These are phyloP conservation scores for Saccharomycopsis synnaedendra DNA, from an alignment of 805 yeast genomes.

Conservation along the genomic window DNA sequence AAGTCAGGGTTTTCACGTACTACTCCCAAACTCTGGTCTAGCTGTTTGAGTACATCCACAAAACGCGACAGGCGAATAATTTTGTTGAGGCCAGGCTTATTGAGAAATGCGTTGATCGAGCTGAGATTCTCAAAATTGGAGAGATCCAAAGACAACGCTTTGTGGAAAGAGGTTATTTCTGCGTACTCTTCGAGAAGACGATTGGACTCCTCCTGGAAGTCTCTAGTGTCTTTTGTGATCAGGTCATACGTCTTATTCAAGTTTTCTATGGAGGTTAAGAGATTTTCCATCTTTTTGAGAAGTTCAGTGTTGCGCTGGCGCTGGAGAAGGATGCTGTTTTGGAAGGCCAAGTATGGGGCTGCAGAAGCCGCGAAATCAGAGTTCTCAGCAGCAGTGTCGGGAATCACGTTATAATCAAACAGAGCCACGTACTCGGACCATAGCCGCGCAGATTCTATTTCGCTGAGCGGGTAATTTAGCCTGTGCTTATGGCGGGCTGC, in stretches of 20 bases:
- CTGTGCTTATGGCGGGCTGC: background rate
- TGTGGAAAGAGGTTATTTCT: slow-evolving; percentile 29
- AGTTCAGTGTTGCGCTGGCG: slow-evolving; percentile 26
- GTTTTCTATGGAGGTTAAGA: slow-evolving; percentile 34
- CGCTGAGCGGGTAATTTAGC: slow-evolving; percentile 27
- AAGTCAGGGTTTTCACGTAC: slow-evolving; percentile 44
- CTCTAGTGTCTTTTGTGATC: slow-evolving; percentile 51
- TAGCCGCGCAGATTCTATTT: slow-evolving; percentile 24
- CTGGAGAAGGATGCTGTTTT: slow-evolving; percentile 24
- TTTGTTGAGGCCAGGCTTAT: slow-evolving; percentile 57
- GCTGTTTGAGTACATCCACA: slow-evolving; percentile 36
- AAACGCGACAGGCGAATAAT: slow-evolving; percentile 47
- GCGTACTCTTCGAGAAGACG: slow-evolving; percentile 36
- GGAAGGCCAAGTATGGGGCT: slow-evolving; percentile 21
- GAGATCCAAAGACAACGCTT: slow-evolving; percentile 37
- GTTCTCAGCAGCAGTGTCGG: slow-evolving; percentile 30
- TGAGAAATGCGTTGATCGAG: slow-evolving; percentile 52
- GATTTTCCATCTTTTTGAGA: slow-evolving; percentile 31
- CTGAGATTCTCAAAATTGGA: slow-evolving; percentile 62
- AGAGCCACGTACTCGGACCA: slow-evolving; percentile 28
- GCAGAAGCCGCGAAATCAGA: slow-evolving; percentile 28
- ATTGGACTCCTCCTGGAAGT: slow-evolving; percentile 49
- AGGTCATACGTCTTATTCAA: slow-evolving; percentile 42
- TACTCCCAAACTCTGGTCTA: slow-evolving; percentile 61
- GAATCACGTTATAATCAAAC: slow-evolving; percentile 31